Evolutionary conservation across 31 red algal species (phyloP), one percentile per base, ranked within the genome.

Genomic region (Odonthalia washingtoniensis): DNA sequence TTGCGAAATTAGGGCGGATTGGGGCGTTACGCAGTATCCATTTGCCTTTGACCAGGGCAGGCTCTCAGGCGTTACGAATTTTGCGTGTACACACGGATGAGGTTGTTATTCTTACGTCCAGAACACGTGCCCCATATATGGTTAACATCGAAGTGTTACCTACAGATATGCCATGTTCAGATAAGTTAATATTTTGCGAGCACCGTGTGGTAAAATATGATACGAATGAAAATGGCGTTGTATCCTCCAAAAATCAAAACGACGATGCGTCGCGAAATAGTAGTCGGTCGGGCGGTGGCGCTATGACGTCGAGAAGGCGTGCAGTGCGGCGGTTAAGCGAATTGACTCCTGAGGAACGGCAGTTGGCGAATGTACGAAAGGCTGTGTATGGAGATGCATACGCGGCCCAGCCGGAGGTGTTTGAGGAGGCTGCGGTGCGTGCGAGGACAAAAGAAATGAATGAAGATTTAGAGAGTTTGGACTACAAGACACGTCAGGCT

Each of bases 71-170:
- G 65, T 45, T 99, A 70, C 85, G 98, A 33, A 92, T 99, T 60
- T 66, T 99, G 0, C 89, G 95, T 34, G 84, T 97, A 5, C 84
- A 90, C 42, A 82, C 95, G 9, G 90, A 94, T 49, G 98, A 99
- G 62, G 89, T 82, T 16, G 84, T 92, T 1, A 91, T 99, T 75
- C 80, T 99, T 14, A 93, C 87, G 24, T 96, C 95, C 0, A 57
- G 93, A 46, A 93, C 88, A 17, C 72, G 93, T 27, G 98, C 89
- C 5, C 98, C 98, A 2, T 97, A 92, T 44, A 73, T 99, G 66
- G 90, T 99, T 12, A 95, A 89, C 72, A 94, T 95, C 74, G 98
- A 99, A 84, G 92, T 99, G 3, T 85, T 98, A 14, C 93, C 94
- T 9, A 98, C 97, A 9, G 81, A 89, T n/a, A 96, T 96, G 94